Conservation (phyloP, 2,329 filamentous ascomycete genomes). For the Paecilomyces variotii region DNA sequence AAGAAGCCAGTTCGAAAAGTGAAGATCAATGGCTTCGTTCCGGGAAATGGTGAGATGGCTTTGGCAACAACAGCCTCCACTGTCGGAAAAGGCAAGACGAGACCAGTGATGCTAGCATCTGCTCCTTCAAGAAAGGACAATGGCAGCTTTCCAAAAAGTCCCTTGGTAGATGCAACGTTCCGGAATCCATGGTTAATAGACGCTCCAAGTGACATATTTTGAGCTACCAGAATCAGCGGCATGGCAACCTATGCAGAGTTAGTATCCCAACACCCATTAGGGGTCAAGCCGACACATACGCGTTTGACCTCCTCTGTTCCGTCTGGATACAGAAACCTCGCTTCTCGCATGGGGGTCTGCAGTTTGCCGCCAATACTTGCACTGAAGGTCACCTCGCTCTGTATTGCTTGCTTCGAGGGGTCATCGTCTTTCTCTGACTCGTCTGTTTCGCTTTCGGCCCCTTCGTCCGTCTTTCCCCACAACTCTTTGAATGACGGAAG, state of each 20-base stretch:
- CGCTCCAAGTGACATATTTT: conserved; percentile 25
- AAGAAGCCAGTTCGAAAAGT: conserved; percentile 20
- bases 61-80: conserved; percentile 23
- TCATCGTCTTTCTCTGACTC: conserved; percentile 5
- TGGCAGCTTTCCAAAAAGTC: conserved; percentile 18
- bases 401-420: conserved; percentile 5
- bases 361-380: conserved; percentile 25
- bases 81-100: conserved; percentile 23
- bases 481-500: conserved; percentile 18
- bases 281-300: conserved; percentile 14
- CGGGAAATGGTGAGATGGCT: conserved; percentile 20
- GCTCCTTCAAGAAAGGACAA: conserved; percentile 27
- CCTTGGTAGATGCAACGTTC: conserved; percentile 17
- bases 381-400: conserved; percentile 21
- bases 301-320: conserved; percentile 15
- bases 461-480: conserved; percentile 12
- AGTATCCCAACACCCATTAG: conserved; percentile 1
- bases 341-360: conserved; percentile 12
- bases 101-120: conserved; percentile 16
- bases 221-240: conserved; percentile 19
- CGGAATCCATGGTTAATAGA: conserved; percentile 21
- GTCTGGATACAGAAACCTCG: conserved; percentile 17
- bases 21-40: conserved; percentile 26
- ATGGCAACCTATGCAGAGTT: conserved; percentile 19
- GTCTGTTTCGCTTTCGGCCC: conserved; percentile 10